Evolutionary conservation across 169 alveolate genomes (phyloP).

Genomic region (Perkinsus olseni): DNA sequence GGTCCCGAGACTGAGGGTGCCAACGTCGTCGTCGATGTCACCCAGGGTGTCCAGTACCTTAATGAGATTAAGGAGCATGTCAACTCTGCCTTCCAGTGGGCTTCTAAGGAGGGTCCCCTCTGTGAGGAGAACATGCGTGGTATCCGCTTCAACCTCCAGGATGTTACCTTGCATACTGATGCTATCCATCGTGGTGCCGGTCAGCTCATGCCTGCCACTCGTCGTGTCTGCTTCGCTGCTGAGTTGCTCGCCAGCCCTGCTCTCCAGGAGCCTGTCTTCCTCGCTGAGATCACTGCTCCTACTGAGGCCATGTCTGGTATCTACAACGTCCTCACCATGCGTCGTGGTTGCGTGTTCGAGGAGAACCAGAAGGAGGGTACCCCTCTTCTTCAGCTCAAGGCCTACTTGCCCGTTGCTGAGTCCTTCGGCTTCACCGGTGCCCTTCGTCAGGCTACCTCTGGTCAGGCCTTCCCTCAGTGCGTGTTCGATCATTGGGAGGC

Average conservation of each 20-base stretch:
- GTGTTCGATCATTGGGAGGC: conserved; percentile 99
- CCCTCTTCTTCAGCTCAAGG: conserved; percentile 91
- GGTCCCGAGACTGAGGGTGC: conserved; percentile 99
- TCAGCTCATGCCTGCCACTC: conserved; percentile 94
- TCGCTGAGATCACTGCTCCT: conserved; percentile 94
- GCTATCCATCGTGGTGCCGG: conserved; percentile 99
- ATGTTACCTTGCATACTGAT: conserved; percentile 97
- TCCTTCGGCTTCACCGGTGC: conserved; percentile 99
- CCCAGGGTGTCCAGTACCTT: conserved; percentile 95
- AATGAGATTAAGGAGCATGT: conserved; percentile 97
- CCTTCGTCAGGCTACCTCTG: conserved; percentile 95
- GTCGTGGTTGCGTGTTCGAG: conserved; percentile 96
- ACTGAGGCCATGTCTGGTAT: conserved; percentile 79
- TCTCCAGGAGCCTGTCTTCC: conserved; percentile 96
- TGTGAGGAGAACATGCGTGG: conserved; percentile 99
- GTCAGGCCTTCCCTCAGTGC: conserved; percentile 99
- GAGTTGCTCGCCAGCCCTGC: conserved; percentile 93
- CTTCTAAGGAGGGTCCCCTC: conserved; percentile 95
- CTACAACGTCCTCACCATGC: conserved; percentile 87
- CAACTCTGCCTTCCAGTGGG: conserved; percentile 99
- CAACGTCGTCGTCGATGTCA: conserved; percentile 88
- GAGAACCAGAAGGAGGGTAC: conserved; percentile 97
- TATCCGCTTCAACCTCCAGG: conserved; percentile 90
- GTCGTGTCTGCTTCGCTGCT: conserved; percentile 93
- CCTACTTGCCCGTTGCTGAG: conserved; percentile 98